These are phyloP conservation scores for Pseudisothecium myosuroides DNA, from an alignment of 225 moss, liverwort and hornwort species.

Conservation along the genomic window DNA sequence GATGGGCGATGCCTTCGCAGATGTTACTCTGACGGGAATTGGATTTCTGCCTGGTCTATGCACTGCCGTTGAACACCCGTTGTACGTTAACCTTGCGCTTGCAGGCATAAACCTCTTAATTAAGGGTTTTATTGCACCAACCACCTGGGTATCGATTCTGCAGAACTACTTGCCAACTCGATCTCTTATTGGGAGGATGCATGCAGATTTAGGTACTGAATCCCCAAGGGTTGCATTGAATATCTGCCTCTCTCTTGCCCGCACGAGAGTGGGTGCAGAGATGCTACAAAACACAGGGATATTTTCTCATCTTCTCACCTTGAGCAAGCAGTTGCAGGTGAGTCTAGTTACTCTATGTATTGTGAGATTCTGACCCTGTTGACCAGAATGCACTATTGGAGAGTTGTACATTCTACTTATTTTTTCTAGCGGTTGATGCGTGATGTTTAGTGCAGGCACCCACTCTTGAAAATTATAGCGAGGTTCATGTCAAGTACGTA, in stretches of 20 bases:
- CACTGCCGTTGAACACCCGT: constrained; percentile 54
- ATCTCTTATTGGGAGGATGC: constrained; percentile 55
- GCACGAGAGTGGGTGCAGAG: constrained; percentile 75
- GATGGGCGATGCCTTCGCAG: constrained; percentile 61
- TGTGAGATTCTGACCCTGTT: background rate
- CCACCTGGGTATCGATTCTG: constrained; percentile 70
- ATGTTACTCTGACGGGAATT: constrained; percentile 62
- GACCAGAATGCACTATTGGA: background rate
- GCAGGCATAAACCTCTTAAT: constrained; percentile 73
- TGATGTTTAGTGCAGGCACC: background rate
- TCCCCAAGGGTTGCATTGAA: constrained; percentile 70
- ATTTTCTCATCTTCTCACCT: constrained; percentile 69
- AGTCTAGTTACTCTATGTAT: background rate
- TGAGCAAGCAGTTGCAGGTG: constrained; percentile 64
- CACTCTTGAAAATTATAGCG: background rate
- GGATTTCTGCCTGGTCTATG: constrained; percentile 79
- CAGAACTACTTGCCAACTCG: constrained; percentile 78
- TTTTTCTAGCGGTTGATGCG: background rate
- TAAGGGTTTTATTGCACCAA: constrained; percentile 74
- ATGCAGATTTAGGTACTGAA: constrained; percentile 53
- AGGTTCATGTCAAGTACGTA: background rate
- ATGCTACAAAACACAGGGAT: constrained; percentile 72
- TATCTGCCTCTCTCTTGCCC: constrained; percentile 69
- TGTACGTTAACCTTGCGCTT: constrained; percentile 63
- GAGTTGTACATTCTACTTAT: background rate